Evolutionary conservation across 2,329 filamentous ascomycete genomes (phyloP).

Genomic region (Fusarium palustre): DNA sequence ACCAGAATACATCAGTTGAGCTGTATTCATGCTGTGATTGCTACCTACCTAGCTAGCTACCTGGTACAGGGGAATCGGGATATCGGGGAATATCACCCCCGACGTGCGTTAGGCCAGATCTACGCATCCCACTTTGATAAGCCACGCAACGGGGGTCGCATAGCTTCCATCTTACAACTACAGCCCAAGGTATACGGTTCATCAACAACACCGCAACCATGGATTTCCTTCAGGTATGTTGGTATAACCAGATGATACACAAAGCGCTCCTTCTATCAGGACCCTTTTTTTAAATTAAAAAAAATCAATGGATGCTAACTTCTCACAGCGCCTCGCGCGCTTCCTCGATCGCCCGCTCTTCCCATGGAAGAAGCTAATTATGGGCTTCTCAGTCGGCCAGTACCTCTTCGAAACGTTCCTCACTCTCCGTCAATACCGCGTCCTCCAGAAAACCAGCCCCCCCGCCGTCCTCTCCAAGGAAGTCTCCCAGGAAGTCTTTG

Average conservation of each 20-base stretch:
- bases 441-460: constrained; percentile 81
- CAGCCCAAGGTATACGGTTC: constrained; percentile 38
- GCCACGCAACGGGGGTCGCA: constrained; percentile 20
- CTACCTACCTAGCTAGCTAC: background rate
- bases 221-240: constrained; percentile 61
- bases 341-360: constrained; percentile 92
- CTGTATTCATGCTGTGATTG: constrained; percentile 1
- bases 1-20: background rate
- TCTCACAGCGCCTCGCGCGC: constrained; percentile 75
- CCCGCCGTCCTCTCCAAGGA: constrained; percentile 90
- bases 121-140: constrained; percentile 36
- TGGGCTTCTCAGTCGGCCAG: constrained; percentile 93
- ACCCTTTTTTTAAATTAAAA: background rate
- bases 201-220: constrained; percentile 50
- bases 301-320: constrained; percentile 30
- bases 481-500: constrained; percentile 88
- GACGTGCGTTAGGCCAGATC: constrained; percentile 43
- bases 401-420: constrained; percentile 92
- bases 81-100: constrained; percentile 36
- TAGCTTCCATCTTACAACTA: constrained; percentile 41
- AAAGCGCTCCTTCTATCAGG: background rate
- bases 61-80: constrained; percentile 25
- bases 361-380: constrained; percentile 96
- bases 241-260: background rate
- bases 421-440: constrained; percentile 87